Evolutionary conservation across 1,284 basidiomycete genomes (phyloP).

Genomic region (Somion occarium): DNA sequence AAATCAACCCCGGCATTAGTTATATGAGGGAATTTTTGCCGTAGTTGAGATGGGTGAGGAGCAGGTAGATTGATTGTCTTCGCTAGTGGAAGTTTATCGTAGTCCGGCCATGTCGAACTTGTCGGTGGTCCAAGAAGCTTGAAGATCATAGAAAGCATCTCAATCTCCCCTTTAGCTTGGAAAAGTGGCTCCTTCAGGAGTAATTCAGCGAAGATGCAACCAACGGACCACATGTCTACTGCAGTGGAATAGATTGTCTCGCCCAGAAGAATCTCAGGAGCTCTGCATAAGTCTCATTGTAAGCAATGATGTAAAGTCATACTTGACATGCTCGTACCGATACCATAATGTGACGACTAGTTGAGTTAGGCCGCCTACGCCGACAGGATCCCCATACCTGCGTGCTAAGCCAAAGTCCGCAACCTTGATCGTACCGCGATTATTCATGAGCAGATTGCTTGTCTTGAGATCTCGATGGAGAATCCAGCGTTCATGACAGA

Average conservation of each 20-base stretch:
- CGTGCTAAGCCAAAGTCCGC: conserved; percentile 98
- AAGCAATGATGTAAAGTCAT: no score
- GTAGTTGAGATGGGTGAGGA: conserved; percentile 68
- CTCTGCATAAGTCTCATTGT: conserved; percentile 49
- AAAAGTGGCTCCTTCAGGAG: conserved; percentile 92
- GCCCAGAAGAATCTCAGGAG: conserved; percentile 94
- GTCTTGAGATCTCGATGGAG: conserved; percentile 97
- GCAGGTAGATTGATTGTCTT: conserved; percentile 77
- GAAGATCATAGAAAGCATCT: conserved; percentile 92
- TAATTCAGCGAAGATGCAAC: conserved; percentile 97
- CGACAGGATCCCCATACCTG: conserved; percentile 91
- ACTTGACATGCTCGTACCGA: conserved; percentile 54
- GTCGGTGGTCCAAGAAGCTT: conserved; percentile 90
- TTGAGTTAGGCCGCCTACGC: conserved; percentile 91
- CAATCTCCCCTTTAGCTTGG: conserved; percentile 93
- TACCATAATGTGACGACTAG: conserved; percentile 99
- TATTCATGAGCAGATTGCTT: conserved; percentile 97
- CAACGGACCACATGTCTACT: conserved; percentile 99
- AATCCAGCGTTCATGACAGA: conserved; percentile 97
- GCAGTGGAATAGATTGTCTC: conserved; percentile 92
- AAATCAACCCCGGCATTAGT: conserved; percentile 85
- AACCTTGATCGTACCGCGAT: conserved; percentile 96
- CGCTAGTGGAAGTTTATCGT: conserved; percentile 70
- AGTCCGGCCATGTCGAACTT: conserved; percentile 83
- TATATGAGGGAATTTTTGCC: conserved; percentile 77